Conservation (phyloP, 495 filamentous ascomycete genomes). For the Penicillium egyptiacum region DNA sequence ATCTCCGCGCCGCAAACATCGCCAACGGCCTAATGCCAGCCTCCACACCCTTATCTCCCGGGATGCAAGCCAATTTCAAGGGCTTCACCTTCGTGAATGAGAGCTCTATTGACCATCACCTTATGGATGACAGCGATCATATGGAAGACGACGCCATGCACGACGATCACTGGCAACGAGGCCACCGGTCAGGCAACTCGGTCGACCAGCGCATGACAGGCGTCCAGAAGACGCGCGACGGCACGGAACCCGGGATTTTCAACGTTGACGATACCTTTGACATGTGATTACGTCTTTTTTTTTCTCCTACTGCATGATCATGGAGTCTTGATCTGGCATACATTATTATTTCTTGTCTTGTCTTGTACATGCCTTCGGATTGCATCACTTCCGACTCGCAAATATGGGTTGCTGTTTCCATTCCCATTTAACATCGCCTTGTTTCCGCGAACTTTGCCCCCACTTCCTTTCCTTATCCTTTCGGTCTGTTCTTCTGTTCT, state of each 20-base stretch:
- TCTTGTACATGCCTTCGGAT: conserved; percentile 45
- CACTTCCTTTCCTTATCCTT: not conserved
- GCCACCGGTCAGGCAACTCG: conserved; percentile 38
- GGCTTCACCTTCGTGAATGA: conserved; percentile 99
- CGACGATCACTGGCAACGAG: conserved; percentile 47
- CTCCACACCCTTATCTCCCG: conserved; percentile 86
- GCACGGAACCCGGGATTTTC: conserved; percentile 67
- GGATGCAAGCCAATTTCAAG: conserved; percentile 96
- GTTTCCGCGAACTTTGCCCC: conserved; percentile 9
- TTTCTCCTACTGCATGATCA: conserved; percentile 39
- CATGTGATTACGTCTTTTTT: conserved; percentile 49
- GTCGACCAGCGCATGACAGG: conserved; percentile 69
- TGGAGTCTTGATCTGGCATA: conserved; percentile 46
- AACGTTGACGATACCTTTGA: conserved; percentile 72
- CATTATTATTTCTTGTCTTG: conserved; percentile 29
- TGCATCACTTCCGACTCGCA: conserved; percentile 22
- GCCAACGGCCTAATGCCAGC: conserved; percentile 76
- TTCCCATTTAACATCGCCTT: conserved; percentile 18
- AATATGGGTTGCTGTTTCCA: conserved; percentile 25
- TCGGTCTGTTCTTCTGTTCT: conserved; percentile 3
- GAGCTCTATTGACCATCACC: conserved; percentile 90
- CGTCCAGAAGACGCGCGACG: conserved; percentile 62
- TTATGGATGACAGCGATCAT: conserved; percentile 60
- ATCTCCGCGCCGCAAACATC: conserved; percentile 77
- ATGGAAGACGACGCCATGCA: conserved; percentile 74